These are phyloP conservation scores for Solanum arcanum DNA, from an alignment of 257 asterid species.

Conservation along the genomic window DNA sequence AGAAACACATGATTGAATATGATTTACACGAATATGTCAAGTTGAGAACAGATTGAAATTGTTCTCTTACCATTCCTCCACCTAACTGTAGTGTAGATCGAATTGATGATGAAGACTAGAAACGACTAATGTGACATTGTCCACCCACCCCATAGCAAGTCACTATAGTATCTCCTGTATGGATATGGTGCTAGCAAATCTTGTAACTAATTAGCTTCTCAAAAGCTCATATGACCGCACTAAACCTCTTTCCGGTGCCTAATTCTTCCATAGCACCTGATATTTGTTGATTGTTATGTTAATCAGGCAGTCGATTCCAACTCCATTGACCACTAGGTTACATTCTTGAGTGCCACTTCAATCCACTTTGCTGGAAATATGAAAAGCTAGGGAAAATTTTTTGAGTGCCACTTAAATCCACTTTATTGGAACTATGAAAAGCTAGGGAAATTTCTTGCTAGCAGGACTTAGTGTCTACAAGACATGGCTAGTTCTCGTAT, in stretches of 20 bases:
- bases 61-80: neutral
- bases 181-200: neutral
- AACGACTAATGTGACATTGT: neutral
- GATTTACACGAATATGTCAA: neutral
- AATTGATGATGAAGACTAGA: neutral
- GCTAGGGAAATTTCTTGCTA: neutral
- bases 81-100: neutral
- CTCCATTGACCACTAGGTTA: neutral
- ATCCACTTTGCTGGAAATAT: neutral
- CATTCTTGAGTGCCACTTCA: neutral
- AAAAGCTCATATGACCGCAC: neutral
- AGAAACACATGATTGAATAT: neutral
- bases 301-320: neutral
- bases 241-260: neutral
- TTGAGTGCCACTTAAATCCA: neutral
- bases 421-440: neutral
- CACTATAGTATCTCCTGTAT: neutral
- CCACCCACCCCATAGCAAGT: neutral
- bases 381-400: neutral
- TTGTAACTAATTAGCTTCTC: neutral
- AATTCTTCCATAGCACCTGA: neutral
- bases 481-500: neutral
- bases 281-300: neutral
- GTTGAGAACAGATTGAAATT: neutral
- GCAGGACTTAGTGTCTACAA: neutral